These are phyloP conservation scores for Sarocladium strictum DNA, from an alignment of 2,329 filamentous ascomycete genomes.

Conservation along the genomic window DNA sequence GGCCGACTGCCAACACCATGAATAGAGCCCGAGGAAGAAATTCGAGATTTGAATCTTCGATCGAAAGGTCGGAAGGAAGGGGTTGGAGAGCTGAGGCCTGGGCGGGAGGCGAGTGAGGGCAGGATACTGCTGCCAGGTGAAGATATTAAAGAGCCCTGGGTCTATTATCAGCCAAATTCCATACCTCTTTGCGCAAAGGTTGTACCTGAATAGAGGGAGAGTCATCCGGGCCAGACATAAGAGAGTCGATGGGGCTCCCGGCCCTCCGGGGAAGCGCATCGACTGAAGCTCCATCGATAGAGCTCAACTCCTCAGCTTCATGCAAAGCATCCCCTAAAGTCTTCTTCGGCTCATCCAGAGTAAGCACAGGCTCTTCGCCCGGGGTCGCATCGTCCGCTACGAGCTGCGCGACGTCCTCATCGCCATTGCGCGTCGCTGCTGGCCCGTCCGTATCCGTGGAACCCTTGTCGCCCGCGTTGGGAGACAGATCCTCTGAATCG, in stretches of 20 bases:
- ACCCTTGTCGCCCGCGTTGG: constrained; percentile 16
- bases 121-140: constrained; percentile 71
- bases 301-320: constrained; percentile 45
- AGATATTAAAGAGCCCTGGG: constrained; percentile 54
- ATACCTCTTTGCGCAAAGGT: constrained; percentile 8
- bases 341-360: constrained; percentile 4
- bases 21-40: constrained; percentile 48
- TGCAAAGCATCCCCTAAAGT: constrained; percentile 19
- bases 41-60: constrained; percentile 83
- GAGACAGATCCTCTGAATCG: constrained; percentile 40
- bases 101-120: constrained; percentile 61
- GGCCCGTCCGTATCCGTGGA: constrained; percentile 6
- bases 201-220: constrained; percentile 75
- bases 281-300: constrained; percentile 38
- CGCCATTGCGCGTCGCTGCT: constrained; percentile 13
- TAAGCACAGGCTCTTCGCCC: background rate
- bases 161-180: constrained; percentile 19
- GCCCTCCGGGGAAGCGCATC: constrained; percentile 47
- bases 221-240: constrained; percentile 72
- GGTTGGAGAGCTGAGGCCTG: constrained; percentile 62
- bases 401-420: constrained; percentile 11
- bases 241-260: constrained; percentile 63
- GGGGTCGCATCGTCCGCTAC: constrained; percentile 5
- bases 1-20: constrained; percentile 53
- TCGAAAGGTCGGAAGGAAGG: constrained; percentile 91